Evolutionary conservation across 2,329 filamentous ascomycete species (phyloP).

Genomic region (Xylaria sp.): DNA sequence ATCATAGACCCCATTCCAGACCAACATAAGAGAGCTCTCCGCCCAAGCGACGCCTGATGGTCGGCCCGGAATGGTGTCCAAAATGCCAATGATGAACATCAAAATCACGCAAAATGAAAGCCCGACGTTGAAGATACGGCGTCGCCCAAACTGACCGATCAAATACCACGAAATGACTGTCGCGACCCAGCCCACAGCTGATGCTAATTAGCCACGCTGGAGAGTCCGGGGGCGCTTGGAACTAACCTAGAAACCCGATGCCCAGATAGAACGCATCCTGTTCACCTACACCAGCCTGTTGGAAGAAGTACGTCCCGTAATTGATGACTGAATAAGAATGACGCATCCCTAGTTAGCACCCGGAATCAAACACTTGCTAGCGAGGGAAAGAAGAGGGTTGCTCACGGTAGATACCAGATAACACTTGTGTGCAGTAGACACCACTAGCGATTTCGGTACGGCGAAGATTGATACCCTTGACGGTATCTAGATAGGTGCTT

Average conservation of each 20-base stretch:
- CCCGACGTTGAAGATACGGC: slow-evolving; percentile 56
- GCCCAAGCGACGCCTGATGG: slow-evolving; percentile 50
- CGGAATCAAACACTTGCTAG: too few relatives aligned
- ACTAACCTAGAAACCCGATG: slow-evolving; percentile 53
- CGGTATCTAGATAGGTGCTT: slow-evolving; percentile 57
- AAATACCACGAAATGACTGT: slow-evolving; percentile 61
- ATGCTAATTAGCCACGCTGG: slow-evolving; percentile 18
- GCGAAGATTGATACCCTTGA: slow-evolving; percentile 55
- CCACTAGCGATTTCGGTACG: slow-evolving; percentile 63
- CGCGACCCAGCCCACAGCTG: slow-evolving; percentile 56
- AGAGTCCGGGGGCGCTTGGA: background rate
- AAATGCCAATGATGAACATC: slow-evolving; percentile 54
- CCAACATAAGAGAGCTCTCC: slow-evolving; percentile 55
- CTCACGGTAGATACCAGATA: slow-evolving; percentile 67
- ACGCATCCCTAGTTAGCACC: too few relatives aligned
- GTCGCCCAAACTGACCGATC: slow-evolving; percentile 55
- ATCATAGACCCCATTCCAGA: slow-evolving; percentile 59
- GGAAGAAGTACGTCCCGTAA: slow-evolving; percentile 67
- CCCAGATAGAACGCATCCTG: slow-evolving; percentile 60
- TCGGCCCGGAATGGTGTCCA: slow-evolving; percentile 51
- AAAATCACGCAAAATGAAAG: slow-evolving; percentile 50
- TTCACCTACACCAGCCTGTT: slow-evolving; percentile 58
- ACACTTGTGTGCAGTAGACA: slow-evolving; percentile 68
- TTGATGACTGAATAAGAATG: too few relatives aligned
- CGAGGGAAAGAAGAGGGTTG: too few relatives aligned